A percentile compares a stretch with the other conserved stretches of the same genome.
phyloP scores from a whole-genome alignment of 805 yeast species.

The Blastobotrys robertii region DNA sequence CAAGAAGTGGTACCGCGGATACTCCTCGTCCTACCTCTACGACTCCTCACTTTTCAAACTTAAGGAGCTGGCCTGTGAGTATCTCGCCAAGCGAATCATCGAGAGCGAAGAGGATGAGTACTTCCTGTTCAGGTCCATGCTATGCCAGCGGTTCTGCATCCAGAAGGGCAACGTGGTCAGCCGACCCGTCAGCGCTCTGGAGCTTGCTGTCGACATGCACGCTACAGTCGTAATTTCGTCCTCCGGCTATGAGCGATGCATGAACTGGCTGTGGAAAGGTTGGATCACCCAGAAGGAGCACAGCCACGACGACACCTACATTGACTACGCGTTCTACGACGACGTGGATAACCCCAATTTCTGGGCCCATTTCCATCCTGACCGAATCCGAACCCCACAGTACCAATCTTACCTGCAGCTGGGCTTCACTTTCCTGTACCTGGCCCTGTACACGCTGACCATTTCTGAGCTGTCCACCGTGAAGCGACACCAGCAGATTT shows the following conservation, averaged over 20 bases:
- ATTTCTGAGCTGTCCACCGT: slow-evolving; percentile 38
- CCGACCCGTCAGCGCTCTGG: slow-evolving; percentile 65
- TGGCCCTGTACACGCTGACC: slow-evolving; percentile 51
- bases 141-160: slow-evolving; percentile 66
- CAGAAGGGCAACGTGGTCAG: slow-evolving; percentile 52
- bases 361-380: slow-evolving; percentile 64
- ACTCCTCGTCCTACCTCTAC: slow-evolving; percentile 49
- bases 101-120: slow-evolving; percentile 40
- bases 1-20: slow-evolving; percentile 65
- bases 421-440: slow-evolving; percentile 51
- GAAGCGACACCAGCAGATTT: slow-evolving; percentile 8
- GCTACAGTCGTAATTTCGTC: slow-evolving; percentile 68
- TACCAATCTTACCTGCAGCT: slow-evolving; percentile 74
- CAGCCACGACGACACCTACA: slow-evolving; percentile 48
- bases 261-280: slow-evolving; percentile 88
- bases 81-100: slow-evolving; percentile 58
- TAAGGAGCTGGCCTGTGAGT: slow-evolving; percentile 63
- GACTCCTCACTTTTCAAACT: slow-evolving; percentile 54
- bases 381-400: slow-evolving; percentile 72
- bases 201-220: slow-evolving; percentile 79
- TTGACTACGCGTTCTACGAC: slow-evolving; percentile 52
- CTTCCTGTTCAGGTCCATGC: slow-evolving; percentile 56
- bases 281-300: slow-evolving; percentile 59
- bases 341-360: slow-evolving; percentile 48
- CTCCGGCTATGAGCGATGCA: slow-evolving; percentile 75